These are phyloP conservation scores for Ophiostoma himal-ulmi DNA, from an alignment of 2,329 filamentous ascomycete genomes.

Conservation along the genomic window DNA sequence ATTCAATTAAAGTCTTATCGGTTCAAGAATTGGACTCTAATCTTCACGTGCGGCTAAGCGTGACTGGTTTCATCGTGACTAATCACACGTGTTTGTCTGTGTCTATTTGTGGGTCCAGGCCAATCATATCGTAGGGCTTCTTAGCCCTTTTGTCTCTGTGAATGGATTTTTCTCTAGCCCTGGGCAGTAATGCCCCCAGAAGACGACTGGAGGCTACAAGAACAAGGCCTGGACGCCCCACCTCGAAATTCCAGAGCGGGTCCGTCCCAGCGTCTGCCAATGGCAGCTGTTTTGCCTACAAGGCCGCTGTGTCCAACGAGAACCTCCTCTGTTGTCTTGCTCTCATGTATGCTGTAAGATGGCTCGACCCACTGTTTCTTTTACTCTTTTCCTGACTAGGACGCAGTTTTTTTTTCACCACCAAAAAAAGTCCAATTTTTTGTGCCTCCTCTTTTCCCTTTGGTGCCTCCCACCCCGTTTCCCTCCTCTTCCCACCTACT, in stretches of 20 bases:
- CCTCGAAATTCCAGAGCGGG: conserved; percentile 11
- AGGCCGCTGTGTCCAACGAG: not conserved
- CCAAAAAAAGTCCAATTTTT: conserved; percentile 19
- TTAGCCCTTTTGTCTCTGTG: conserved; percentile 33
- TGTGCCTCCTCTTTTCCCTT: conserved; percentile 18
- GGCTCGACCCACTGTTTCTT: not conserved
- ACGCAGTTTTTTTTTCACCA: conserved; percentile 22
- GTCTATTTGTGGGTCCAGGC: not conserved
- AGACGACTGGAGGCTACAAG: not conserved
- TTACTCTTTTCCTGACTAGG: conserved; percentile 4
- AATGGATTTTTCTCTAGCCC: conserved; percentile 11
- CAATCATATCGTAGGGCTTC: conserved; percentile 37
- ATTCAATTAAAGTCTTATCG: conserved; percentile 4
- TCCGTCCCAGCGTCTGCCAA: not conserved
- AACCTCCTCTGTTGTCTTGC: not conserved
- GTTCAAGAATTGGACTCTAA: not conserved
- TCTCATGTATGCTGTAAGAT: not conserved
- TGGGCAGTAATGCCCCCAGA: not conserved
- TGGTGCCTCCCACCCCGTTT: conserved; percentile 12
- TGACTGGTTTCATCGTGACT: not conserved
- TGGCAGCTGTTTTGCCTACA: not conserved
- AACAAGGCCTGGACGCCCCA: conserved; percentile 9
- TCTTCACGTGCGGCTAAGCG: not conserved
- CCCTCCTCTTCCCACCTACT: conserved; percentile 20
- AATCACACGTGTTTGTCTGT: conserved; percentile 16